Conservation (phyloP, 2,329 filamentous ascomycete species). For the Aspergillus arachidicola region DNA sequence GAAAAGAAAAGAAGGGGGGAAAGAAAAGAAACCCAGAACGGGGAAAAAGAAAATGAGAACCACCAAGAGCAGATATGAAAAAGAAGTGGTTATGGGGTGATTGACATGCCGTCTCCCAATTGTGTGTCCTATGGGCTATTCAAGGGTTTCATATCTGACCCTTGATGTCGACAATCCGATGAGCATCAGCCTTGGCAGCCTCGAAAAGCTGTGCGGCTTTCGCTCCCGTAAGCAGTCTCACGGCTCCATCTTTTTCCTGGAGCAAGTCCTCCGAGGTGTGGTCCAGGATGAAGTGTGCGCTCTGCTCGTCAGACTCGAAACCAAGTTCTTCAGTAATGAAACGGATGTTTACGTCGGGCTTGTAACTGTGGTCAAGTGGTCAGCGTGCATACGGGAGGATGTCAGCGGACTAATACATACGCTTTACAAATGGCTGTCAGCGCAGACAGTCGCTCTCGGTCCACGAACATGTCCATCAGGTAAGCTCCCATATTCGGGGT, state of each 20-base stretch:
- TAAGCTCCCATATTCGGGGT: constrained; percentile 97
- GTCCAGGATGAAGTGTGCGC: constrained; percentile 86
- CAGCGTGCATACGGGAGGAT: constrained; percentile 42
- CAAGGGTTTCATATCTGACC: constrained; percentile 69
- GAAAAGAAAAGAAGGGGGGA: neutral
- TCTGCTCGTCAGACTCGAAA: constrained; percentile 90
- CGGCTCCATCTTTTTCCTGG: constrained; percentile 73
- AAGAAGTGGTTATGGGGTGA: constrained; percentile 9
- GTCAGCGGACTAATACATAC: constrained; percentile 61
- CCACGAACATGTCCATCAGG: constrained; percentile 99
- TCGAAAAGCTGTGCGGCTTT: constrained; percentile 78
- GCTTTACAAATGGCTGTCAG: constrained; percentile 91
- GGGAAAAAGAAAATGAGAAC: constrained; percentile 13
- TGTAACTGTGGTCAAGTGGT: constrained; percentile 69
- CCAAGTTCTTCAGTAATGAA: constrained; percentile 95
- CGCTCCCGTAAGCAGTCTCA: constrained; percentile 71
- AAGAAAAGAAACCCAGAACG: constrained; percentile 1
- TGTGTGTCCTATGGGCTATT: constrained; percentile 7
- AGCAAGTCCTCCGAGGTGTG: constrained; percentile 75
- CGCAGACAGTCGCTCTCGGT: constrained; percentile 86
- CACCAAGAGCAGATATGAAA: constrained; percentile 1
- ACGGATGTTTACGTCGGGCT: constrained; percentile 82
- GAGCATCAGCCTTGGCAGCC: constrained; percentile 69
- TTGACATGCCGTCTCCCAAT: constrained; percentile 1
- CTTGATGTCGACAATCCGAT: constrained; percentile 92